These are phyloP conservation scores for Phalaenopsis hybrid DNA, from an alignment of 116 monocot species.

Conservation along the genomic window DNA sequence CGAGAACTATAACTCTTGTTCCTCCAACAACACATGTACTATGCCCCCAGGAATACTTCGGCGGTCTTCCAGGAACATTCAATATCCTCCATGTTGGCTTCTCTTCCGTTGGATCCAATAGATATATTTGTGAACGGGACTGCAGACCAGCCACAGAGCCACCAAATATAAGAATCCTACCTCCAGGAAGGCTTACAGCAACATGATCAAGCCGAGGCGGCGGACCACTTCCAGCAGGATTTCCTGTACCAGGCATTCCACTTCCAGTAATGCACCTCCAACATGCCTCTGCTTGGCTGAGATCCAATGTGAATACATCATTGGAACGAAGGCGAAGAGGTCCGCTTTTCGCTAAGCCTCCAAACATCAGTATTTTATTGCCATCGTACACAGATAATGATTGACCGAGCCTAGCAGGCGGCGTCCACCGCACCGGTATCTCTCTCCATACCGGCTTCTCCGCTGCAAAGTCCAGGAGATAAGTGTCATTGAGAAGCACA, in stretches of 20 bases:
- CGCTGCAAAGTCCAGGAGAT: conserved; percentile 55
- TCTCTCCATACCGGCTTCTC: conserved; percentile 78
- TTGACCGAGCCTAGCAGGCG: conserved; percentile 76
- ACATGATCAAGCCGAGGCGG: conserved; percentile 82
- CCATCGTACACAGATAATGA: conserved; percentile 63
- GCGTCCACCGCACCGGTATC: conserved; percentile 58
- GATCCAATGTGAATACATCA: conserved; percentile 70
- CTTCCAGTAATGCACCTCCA: conserved; percentile 67
- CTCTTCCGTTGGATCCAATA: conserved; percentile 57
- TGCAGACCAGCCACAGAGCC: conserved; percentile 63
- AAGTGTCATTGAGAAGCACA: conserved; percentile 68
- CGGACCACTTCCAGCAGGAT: conserved; percentile 58
- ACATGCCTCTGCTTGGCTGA: conserved; percentile 52
- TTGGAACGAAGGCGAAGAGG: conserved; percentile 57
- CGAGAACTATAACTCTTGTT: conserved; percentile 52
- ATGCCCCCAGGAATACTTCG: conserved; percentile 65
- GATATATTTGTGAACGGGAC: conserved; percentile 53
- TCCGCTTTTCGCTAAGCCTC: conserved; percentile 73
- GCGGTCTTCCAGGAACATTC: conserved; percentile 56
- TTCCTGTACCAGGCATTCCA: conserved; percentile 74
- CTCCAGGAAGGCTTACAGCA: conserved; percentile 59
- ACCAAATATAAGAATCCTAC: conserved; percentile 71
- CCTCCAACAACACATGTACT: conserved; percentile 64
- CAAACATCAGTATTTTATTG: conserved; percentile 73
- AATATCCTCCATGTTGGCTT: conserved; percentile 63